Base-by-base conservation (phyloP, 2,329 filamentous ascomycete genomes). In the Pestalotiopsis sp. region DNA sequence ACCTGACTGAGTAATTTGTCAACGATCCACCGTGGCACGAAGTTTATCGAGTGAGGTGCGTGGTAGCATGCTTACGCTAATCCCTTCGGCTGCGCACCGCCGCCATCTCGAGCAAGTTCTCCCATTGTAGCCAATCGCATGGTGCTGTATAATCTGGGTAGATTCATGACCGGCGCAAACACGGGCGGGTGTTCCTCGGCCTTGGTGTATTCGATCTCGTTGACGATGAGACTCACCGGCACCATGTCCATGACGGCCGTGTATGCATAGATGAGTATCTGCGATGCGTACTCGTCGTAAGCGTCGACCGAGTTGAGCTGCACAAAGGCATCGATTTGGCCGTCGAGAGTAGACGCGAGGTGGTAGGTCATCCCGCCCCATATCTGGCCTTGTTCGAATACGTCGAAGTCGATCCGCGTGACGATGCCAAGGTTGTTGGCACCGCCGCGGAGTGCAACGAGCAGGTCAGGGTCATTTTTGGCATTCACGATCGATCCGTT, bases 381-480 rank as follows among this genome's bases (percentile, higher is more conserved):
- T 40, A 70, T 52, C 1, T 26, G 60, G 1, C 66, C 69, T 44
- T 71, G 70, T 10, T 70, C 64, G 24, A 69, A 71, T 3, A 67
- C 61, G 2, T 30, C 4, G n/a, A 71, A 26, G 57, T 68, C 66
- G 38, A 70, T 57, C 4, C 67, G 59, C 14, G 71, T 70, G 1
- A 72, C 69, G 17, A 71, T 38, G 1, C 69, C 71, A 55, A 71
- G 70, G 26, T 70, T 72, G 10, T 68, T 71, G 2, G 55, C 63
- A 3, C 70, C 71, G 9, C 71, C 73, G 1, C 68, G 61, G 9
- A 76, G 70, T 1, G 63, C 71, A 30, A 58, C 66, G 13, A 64
- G 70, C 1, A 75, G 62, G 17, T 73, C 72, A 1, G 24, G 17
- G 55, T 74, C 69, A 22, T 65, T 67, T 24, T 65, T 68, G 10